These are phyloP conservation scores for Candida krabiensis DNA, from an alignment of 805 yeast genomes.

Conservation along the genomic window DNA sequence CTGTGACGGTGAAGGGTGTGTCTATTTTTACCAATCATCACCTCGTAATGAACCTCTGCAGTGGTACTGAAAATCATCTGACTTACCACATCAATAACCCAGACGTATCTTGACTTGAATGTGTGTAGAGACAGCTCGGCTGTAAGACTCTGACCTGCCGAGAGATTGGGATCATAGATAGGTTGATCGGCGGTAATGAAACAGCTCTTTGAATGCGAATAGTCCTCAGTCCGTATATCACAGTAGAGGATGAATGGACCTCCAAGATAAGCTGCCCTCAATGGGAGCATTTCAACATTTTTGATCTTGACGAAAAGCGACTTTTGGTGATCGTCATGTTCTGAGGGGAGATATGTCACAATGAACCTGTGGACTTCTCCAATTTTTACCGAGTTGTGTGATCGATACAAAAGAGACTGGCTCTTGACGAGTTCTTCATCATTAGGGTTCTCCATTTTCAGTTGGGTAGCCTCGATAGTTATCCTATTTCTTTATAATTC, in stretches of 20 bases:
- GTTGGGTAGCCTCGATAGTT: neutral
- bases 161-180: conserved; percentile 64
- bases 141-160: conserved; percentile 63
- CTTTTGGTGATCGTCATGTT: conserved; percentile 12
- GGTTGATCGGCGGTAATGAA: conserved; percentile 81
- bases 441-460: too few species aligned
- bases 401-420: conserved; percentile 21
- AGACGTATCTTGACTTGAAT: conserved; percentile 55
- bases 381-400: conserved; percentile 44
- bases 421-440: neutral
- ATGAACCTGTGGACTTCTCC: conserved; percentile 62
- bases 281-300: conserved; percentile 68
- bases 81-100: conserved; percentile 80
- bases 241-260: conserved; percentile 89
- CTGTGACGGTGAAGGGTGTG: conserved; percentile 30
- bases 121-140: conserved; percentile 67
- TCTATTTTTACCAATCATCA: conserved; percentile 53
- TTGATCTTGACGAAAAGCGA: conserved; percentile 57
- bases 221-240: conserved; percentile 72
- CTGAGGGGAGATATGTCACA: conserved; percentile 47
- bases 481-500: too few species aligned
- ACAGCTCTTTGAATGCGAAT: conserved; percentile 48
- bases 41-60: conserved; percentile 66
- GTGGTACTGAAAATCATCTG: conserved; percentile 74
- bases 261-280: conserved; percentile 80